These are phyloP conservation scores for Picochlorum sp. DNA, from an alignment of 139 green algal species.

Conservation along the genomic window DNA sequence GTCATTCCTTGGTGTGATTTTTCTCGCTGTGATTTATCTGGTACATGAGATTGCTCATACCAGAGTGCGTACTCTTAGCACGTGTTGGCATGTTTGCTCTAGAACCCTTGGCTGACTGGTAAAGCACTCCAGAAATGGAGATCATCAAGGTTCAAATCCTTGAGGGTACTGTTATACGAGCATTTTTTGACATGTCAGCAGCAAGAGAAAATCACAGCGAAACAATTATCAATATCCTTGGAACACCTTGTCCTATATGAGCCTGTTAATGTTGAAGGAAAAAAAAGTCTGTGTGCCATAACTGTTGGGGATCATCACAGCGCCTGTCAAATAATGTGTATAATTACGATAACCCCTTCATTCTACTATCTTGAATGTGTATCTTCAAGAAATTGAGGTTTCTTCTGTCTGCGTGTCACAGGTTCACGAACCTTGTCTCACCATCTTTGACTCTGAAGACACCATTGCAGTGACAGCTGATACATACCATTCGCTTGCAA, in stretches of 20 bases:
- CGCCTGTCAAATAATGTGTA: too few relatives aligned
- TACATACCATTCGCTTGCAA: conserved; percentile 46
- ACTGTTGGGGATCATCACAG: neutral
- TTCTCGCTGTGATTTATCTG: neutral
- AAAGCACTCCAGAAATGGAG: neutral
- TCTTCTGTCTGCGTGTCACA: conserved; percentile 33
- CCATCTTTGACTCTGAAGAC: conserved; percentile 18
- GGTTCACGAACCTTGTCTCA: conserved; percentile 76
- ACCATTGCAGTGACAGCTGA: conserved; percentile 33
- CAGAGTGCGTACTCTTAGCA: neutral
- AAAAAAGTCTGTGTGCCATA: neutral
- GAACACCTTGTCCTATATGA: too few relatives aligned
- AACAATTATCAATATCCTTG: too few relatives aligned
- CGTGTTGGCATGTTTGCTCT: neutral
- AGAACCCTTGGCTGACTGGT: neutral
- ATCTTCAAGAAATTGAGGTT: neutral
- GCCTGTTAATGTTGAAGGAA: neutral
- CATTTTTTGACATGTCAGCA: too few relatives aligned
- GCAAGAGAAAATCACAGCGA: too few relatives aligned
- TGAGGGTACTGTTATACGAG: neutral
- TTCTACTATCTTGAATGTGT: neutral
- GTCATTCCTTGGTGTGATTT: neutral
- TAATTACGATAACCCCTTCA: too few relatives aligned
- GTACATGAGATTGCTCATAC: neutral
- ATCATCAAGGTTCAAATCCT: conserved; percentile 5